Conservation (phyloP, 305 asterid species). For the Solanum hybrid region DNA sequence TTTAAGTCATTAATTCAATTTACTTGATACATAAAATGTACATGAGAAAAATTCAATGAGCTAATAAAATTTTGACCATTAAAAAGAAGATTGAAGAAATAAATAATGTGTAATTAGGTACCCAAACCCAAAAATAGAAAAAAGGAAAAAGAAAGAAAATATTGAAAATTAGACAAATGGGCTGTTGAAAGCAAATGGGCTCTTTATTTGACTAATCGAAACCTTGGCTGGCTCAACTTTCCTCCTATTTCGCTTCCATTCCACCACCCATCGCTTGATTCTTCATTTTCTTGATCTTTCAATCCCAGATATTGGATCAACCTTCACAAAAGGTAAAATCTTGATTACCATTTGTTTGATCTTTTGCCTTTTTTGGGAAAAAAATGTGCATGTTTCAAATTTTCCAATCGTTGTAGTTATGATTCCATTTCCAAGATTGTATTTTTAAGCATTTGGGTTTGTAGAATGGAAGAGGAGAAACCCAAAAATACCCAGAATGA, state of each 20-base stretch:
- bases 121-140: background rate
- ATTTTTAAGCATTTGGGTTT: conserved; percentile 13
- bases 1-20: too few species aligned
- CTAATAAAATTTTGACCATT: background rate
- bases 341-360: background rate
- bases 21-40: background rate
- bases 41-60: background rate
- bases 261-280: background rate
- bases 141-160: background rate
- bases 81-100: background rate
- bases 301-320: conserved; percentile 8
- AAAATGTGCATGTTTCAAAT: background rate
- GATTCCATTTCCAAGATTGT: background rate
- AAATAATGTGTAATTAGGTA: background rate
- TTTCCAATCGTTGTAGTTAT: background rate
- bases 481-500: conserved; percentile 6
- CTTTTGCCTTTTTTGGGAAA: background rate
- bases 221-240: background rate
- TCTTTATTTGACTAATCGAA: background rate
- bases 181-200: background rate
- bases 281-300: background rate
- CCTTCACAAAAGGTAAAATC: background rate
- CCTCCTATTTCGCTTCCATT: background rate
- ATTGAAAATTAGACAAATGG: background rate
- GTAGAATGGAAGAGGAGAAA: conserved; percentile 18